These are phyloP conservation scores for Nemania sp. DNA, from an alignment of 2,329 filamentous ascomycete species.

Conservation along the genomic window DNA sequence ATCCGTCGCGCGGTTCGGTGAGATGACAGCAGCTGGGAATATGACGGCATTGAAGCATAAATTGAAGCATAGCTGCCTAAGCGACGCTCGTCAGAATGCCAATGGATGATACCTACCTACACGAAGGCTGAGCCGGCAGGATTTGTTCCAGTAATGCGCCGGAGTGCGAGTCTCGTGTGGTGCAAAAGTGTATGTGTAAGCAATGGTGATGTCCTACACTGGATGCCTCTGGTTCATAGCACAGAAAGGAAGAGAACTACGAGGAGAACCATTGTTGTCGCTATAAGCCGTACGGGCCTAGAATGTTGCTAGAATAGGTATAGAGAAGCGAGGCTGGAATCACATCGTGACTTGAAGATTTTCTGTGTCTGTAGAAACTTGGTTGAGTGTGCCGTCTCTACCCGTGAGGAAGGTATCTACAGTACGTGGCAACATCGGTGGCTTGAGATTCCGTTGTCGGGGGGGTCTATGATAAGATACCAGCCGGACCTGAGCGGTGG, in stretches of 20 bases:
- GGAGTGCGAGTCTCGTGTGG: neutral
- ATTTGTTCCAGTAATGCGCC: neutral
- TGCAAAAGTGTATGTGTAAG: neutral
- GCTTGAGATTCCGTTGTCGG: too few relatives aligned
- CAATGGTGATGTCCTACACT: neutral
- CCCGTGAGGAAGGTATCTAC: too few relatives aligned
- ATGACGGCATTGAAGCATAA: neutral
- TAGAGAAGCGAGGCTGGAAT: neutral
- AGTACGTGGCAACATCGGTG: too few relatives aligned
- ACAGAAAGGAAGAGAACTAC: neutral
- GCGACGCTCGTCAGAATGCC: constrained; percentile 10
- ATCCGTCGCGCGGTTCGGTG: constrained; percentile 8
- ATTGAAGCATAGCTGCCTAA: neutral
- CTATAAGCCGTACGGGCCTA: neutral
- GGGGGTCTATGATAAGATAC: too few relatives aligned
- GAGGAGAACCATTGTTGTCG: neutral
- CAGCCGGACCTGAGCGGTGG: too few relatives aligned
- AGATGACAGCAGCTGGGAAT: constrained; percentile 4
- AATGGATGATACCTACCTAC: constrained; percentile 12
- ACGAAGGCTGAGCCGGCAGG: neutral
- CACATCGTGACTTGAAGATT: constrained; percentile 7
- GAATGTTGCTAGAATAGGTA: too few relatives aligned
- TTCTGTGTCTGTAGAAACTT: neutral
- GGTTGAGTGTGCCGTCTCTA: neutral
- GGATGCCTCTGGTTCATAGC: neutral